A percentile compares a stretch with the other conserved stretches of the same genome.
Evolutionary conservation across 257 asterid species (phyloP).

Genomic region (Fraxinus cuspidata): DNA sequence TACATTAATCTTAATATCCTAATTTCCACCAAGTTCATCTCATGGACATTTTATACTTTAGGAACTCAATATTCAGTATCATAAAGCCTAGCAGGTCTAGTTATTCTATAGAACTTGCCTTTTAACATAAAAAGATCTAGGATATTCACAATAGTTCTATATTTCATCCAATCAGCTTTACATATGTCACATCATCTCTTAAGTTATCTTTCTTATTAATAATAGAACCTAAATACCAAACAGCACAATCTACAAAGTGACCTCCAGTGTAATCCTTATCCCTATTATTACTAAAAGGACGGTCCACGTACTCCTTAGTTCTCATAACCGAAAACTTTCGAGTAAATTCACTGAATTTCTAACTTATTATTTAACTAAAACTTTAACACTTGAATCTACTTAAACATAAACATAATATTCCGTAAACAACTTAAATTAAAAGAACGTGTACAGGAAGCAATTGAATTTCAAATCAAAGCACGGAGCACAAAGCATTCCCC

Average conservation of each 20-base stretch:
- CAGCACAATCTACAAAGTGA: neutral
- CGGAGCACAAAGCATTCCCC: neutral
- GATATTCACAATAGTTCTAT: too few relatives aligned
- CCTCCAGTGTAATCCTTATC: neutral
- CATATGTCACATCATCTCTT: too few relatives aligned
- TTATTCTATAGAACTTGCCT: neutral
- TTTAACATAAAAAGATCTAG: neutral
- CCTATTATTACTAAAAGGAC: neutral
- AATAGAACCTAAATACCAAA: neutral
- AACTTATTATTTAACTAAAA: slow-evolving; percentile 12
- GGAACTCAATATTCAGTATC: neutral
- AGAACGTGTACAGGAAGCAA: slow-evolving; percentile 2
- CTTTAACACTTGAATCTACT: slow-evolving; percentile 4
- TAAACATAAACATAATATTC: neutral
- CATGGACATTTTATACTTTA: neutral
- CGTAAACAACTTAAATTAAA: slow-evolving; percentile 4
- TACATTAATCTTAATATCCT: too few relatives aligned
- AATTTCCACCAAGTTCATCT: too few relatives aligned
- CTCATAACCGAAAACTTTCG: neutral
- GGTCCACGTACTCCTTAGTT: neutral
- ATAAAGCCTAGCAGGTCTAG: neutral
- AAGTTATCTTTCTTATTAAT: too few relatives aligned
- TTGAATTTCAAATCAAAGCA: slow-evolving; percentile 7
- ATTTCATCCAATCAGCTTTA: too few relatives aligned
- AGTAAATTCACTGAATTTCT: too few relatives aligned